These are phyloP conservation scores for Paraglomus brasilianum DNA, from an alignment of 192 early-diverging fungal genomes.

Conservation along the genomic window DNA sequence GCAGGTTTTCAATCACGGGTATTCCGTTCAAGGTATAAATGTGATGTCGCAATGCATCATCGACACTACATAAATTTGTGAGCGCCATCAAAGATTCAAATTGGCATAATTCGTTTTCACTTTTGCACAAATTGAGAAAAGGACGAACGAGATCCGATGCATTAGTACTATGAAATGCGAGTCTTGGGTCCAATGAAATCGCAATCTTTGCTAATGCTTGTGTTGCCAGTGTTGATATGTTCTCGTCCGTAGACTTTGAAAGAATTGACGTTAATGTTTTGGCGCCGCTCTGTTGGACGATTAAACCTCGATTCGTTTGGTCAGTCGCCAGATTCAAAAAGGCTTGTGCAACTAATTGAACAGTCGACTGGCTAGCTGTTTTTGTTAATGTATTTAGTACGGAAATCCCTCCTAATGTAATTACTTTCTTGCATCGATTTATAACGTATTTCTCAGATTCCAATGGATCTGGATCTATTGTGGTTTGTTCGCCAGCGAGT, in stretches of 20 bases:
- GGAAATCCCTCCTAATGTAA: conserved; percentile 57
- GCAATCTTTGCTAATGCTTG: conserved; percentile 92
- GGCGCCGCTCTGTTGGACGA: conserved; percentile 84
- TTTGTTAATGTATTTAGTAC: conserved; percentile 54
- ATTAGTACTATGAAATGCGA: conserved; percentile 75
- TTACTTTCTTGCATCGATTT: conserved; percentile 52
- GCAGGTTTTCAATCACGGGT: conserved; percentile 68
- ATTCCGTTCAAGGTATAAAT: conserved; percentile 65
- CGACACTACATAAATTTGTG: conserved; percentile 83
- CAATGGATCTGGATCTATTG: conserved; percentile 46
- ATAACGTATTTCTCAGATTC: conserved; percentile 64
- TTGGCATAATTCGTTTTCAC: conserved; percentile 63
- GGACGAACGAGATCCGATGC: conserved; percentile 74
- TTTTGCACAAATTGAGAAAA: conserved; percentile 59
- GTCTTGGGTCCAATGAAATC: conserved; percentile 83
- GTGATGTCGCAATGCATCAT: conserved; percentile 62
- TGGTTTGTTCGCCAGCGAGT: conserved; percentile 46
- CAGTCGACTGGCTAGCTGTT: conserved; percentile 56
- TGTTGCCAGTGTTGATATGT: conserved; percentile 50
- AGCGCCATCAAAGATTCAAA: conserved; percentile 94
- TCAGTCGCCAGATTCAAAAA: conserved; percentile 73
- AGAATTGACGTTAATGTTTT: conserved; percentile 58
- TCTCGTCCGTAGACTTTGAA: conserved; percentile 41
- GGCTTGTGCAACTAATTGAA: conserved; percentile 63
- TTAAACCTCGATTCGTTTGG: conserved; percentile 60